A percentile compares a stretch with the other conserved stretches of the same genome.
phyloP scores from a whole-genome alignment of 495 filamentous ascomycete species.

The Lasiosphaeria hispida region DNA sequence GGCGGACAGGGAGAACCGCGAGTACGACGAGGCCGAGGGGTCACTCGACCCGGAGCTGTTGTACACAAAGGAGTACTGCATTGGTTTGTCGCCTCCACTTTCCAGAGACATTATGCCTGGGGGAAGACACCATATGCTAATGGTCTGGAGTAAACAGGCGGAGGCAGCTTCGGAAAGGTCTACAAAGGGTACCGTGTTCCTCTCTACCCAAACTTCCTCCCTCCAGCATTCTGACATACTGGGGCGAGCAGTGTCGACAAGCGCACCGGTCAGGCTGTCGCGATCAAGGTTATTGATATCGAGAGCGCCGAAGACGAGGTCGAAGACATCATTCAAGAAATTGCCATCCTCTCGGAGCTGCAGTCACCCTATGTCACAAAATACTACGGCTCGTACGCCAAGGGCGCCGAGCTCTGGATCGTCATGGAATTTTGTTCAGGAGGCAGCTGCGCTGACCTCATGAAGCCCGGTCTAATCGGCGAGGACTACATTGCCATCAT shows the following conservation, averaged over 20 bases:
- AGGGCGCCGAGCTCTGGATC: conserved; percentile 96
- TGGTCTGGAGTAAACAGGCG: conserved; percentile 42
- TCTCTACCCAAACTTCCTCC: not conserved
- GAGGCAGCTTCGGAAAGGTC: conserved; percentile 92
- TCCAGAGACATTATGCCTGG: not conserved
- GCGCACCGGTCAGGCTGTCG: conserved; percentile 78
- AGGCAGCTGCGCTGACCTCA: conserved; percentile 85
- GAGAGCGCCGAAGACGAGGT: conserved; percentile 98
- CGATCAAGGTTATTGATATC: conserved; percentile 96
- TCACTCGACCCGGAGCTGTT: conserved; percentile 76
- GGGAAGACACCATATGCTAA: conserved; percentile 8
- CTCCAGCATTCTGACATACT: conserved; percentile 29
- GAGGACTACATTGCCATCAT: conserved; percentile 97
- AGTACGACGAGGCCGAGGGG: conserved; percentile 43
- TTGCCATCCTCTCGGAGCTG: conserved; percentile 90
- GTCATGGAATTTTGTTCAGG: conserved; percentile 94
- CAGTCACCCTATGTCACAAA: conserved; percentile 93
- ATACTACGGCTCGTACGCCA: conserved; percentile 94
- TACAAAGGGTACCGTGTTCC: conserved; percentile 75
- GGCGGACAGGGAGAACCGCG: conserved; percentile 38
- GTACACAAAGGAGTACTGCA: conserved; percentile 91
- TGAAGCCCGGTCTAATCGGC: conserved; percentile 87
- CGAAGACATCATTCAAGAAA: conserved; percentile 98
- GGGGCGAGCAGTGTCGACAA: conserved; percentile 65
- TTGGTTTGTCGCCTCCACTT: conserved; percentile 58